Percentiles rank a stretch among this genome's conserved stretches.
Conservation (phyloP, 371 early-diverging fungal genomes). For the Syncephalastrum sp. region DNA sequence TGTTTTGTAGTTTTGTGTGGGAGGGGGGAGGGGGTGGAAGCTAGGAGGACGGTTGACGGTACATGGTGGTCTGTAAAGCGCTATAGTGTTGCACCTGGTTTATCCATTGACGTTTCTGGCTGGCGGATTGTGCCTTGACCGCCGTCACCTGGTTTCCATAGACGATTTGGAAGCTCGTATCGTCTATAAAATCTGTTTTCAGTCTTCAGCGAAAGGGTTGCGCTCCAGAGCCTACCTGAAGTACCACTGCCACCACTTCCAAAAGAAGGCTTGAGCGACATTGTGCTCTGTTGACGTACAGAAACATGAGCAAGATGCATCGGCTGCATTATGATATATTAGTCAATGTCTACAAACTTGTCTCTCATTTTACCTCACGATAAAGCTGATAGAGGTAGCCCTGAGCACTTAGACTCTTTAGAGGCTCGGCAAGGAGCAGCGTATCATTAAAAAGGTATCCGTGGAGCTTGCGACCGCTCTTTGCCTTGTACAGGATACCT, state of each 20-base stretch:
- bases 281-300: constrained; percentile 29
- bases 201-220: constrained; percentile 10
- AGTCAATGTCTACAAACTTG: background rate
- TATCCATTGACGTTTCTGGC: constrained; percentile 69
- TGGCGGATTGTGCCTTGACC: constrained; percentile 51
- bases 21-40: too few species aligned
- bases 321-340: constrained; percentile 17
- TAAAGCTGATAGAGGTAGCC: constrained; percentile 55
- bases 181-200: constrained; percentile 31
- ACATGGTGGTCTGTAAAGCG: constrained; percentile 24
- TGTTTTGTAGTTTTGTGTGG: background rate
- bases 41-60: background rate
- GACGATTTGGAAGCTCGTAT: constrained; percentile 61
- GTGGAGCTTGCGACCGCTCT: constrained; percentile 81
- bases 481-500: constrained; percentile 78
- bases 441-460: constrained; percentile 89
- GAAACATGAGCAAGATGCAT: constrained; percentile 28
- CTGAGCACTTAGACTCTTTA: constrained; percentile 36
- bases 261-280: constrained; percentile 34
- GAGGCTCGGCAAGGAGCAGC: constrained; percentile 64
- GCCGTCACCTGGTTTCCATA: constrained; percentile 53
- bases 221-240: background rate
- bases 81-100: constrained; percentile 51
- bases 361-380: constrained; percentile 46
- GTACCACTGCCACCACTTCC: constrained; percentile 1